These are phyloP conservation scores for Arthrocladium fulminans DNA, from an alignment of 2,329 filamentous ascomycete species.

Conservation along the genomic window DNA sequence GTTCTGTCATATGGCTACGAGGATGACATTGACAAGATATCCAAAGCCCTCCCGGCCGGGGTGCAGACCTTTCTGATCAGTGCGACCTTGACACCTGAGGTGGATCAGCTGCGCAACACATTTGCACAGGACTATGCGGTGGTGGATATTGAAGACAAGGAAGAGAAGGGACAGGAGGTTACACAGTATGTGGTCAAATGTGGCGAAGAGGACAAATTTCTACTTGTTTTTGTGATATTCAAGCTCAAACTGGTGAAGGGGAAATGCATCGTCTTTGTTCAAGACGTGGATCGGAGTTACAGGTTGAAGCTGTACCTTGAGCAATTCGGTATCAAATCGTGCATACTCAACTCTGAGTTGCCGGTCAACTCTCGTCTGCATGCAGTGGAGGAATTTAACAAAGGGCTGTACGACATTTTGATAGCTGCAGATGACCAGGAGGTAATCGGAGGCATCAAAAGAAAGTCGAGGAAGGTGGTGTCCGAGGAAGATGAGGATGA, in stretches of 20 bases:
- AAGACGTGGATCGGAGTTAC: constrained; percentile 82
- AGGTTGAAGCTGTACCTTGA: constrained; percentile 90
- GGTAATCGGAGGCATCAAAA: constrained; percentile 52
- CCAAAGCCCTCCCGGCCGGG: constrained; percentile 69
- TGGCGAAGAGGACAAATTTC: constrained; percentile 94
- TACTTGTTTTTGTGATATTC: constrained; percentile 88
- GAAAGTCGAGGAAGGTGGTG: constrained; percentile 21
- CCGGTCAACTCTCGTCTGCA: constrained; percentile 89
- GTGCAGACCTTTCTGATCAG: constrained; percentile 91
- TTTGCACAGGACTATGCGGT: constrained; percentile 75
- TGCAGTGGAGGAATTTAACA: constrained; percentile 95
- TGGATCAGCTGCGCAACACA: constrained; percentile 73
- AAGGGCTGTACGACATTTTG: constrained; percentile 93
- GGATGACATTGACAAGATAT: constrained; percentile 73
- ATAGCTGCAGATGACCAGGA: constrained; percentile 92
- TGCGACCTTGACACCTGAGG: constrained; percentile 79
- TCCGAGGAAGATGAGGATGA: constrained; percentile 23
- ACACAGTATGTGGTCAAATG: constrained; percentile 84
- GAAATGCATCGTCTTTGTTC: constrained; percentile 78
- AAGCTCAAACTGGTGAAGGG: constrained; percentile 90
- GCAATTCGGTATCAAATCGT: constrained; percentile 90
- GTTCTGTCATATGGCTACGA: constrained; percentile 91
- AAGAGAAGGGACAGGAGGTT: constrained; percentile 65
- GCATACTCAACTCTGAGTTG: constrained; percentile 86
- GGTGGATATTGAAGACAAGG: constrained; percentile 73